These are phyloP conservation scores for rapeseed (Brassica napus) DNA, from an alignment of 345 rosid species.

Conservation along the genomic window Da-Ae NC_063449.1:10431001-10431500, in stretches of 20 bases:
- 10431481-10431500: too few relatives aligned
- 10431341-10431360: too few relatives aligned
- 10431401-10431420: too few relatives aligned
- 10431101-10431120: background rate
- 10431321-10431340: too few relatives aligned
- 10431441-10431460: too few relatives aligned
- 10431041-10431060: background rate
- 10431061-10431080: background rate
- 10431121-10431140: background rate
- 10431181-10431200: background rate
- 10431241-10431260: background rate
- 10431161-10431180: background rate
- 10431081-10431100: background rate
- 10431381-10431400: too few relatives aligned
- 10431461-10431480: too few relatives aligned
- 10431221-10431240: background rate
- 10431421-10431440: too few relatives aligned
- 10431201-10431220: background rate
- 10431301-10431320: background rate
- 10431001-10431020: background rate
- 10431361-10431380: too few relatives aligned
- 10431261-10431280: background rate
- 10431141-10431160: background rate
- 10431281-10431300: background rate
- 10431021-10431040: background rate